Conservation (phyloP, 2,329 filamentous ascomycete species). For the Cladophialophora yegresii region DNA sequence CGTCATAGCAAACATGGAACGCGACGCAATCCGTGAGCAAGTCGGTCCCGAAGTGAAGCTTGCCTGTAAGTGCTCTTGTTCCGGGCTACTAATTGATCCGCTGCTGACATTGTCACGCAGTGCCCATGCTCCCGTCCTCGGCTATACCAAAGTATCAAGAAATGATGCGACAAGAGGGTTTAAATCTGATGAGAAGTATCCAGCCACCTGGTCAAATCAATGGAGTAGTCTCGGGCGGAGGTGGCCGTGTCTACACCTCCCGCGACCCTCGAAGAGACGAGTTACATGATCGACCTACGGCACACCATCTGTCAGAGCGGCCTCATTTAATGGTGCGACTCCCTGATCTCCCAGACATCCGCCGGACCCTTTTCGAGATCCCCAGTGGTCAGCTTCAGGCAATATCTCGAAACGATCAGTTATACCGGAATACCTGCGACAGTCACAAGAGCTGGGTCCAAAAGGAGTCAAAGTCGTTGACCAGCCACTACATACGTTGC, state of each 20-base stretch:
- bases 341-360: not conserved
- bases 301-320: not conserved
- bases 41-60: conserved; percentile 1
- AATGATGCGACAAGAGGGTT: conserved; percentile 16
- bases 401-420: not conserved
- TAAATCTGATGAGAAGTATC: not conserved
- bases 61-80: conserved; percentile 12
- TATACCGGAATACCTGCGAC: not conserved
- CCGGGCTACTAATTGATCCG: not conserved
- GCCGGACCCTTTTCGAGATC: not conserved
- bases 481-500: not conserved
- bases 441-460: not conserved
- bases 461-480: not conserved
- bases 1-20: conserved; percentile 26
- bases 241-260: conserved; percentile 1
- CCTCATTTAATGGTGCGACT: not conserved
- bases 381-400: not conserved
- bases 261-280: not conserved
- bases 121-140: conserved; percentile 17
- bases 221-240: conserved; percentile 7
- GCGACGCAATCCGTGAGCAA: conserved; percentile 13
- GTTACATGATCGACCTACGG: not conserved
- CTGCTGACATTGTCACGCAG: conserved; percentile 8
- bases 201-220: conserved; percentile 6
- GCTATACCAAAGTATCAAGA: conserved; percentile 16